These are phyloP conservation scores for Allium fistulosum DNA, from an alignment of 106 monocot genomes.

Conservation along the genomic window DNA sequence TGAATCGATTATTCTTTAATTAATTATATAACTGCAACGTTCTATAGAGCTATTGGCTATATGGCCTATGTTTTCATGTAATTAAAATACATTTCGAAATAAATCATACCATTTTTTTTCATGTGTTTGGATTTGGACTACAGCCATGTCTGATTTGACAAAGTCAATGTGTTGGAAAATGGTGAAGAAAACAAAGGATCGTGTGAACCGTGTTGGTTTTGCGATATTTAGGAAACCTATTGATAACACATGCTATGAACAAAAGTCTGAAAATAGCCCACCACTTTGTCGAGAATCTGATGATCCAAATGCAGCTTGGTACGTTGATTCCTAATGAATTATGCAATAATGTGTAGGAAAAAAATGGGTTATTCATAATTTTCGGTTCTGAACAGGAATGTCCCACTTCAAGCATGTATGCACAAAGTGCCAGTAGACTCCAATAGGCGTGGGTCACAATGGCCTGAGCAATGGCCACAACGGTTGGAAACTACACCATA, in stretches of 20 bases:
- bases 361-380: background rate
- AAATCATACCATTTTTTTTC: too few relatives aligned
- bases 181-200: conserved; percentile 62
- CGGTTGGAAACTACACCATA: conserved; percentile 30
- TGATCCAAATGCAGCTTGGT: conserved; percentile 87
- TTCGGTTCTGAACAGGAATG: conserved; percentile 23
- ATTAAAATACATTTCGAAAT: too few relatives aligned
- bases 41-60: too few relatives aligned
- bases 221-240: conserved; percentile 77
- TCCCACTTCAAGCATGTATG: conserved; percentile 55
- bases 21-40: too few relatives aligned
- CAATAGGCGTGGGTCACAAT: conserved; percentile 25
- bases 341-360: background rate
- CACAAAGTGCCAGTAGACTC: conserved; percentile 42
- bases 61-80: too few relatives aligned
- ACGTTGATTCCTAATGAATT: conserved; percentile 1
- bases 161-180: conserved; percentile 88
- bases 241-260: conserved; percentile 71
- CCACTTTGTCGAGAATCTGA: conserved; percentile 69
- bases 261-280: conserved; percentile 39
- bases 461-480: conserved; percentile 50
- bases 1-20: too few relatives aligned
- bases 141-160: conserved; percentile 71
- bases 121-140: background rate
- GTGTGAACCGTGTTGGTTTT: conserved; percentile 47